A percentile compares a stretch with the other conserved stretches of the same genome.
These are phyloP conservation scores for Eutrema japonicum DNA, from an alignment of 345 rosid species.

Conservation along the genomic window DNA sequence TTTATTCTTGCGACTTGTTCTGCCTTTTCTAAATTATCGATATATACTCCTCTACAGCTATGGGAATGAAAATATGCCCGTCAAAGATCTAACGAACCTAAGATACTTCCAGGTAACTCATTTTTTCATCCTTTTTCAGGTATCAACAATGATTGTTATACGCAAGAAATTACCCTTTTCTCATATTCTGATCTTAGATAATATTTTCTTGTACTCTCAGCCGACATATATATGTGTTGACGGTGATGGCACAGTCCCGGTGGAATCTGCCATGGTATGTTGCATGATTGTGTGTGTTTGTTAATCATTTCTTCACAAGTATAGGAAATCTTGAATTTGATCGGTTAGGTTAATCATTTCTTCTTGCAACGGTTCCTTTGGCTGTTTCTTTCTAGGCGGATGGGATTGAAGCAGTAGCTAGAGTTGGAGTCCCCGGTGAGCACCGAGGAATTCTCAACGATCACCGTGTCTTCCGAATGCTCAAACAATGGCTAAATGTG, in stretches of 20 bases:
- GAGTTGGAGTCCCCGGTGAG: slow-evolving; percentile 94
- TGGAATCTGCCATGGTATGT: slow-evolving; percentile 86
- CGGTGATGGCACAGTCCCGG: slow-evolving; percentile 97
- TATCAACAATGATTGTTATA: slow-evolving; percentile 8
- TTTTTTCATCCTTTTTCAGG: slow-evolving; percentile 9
- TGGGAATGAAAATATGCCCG: slow-evolving; percentile 80
- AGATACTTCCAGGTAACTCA: slow-evolving; percentile 62
- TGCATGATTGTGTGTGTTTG: slow-evolving; percentile 14
- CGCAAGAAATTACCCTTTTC: not conserved
- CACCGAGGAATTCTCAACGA: slow-evolving; percentile 90
- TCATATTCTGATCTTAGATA: slow-evolving; percentile 22
- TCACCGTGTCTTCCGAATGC: slow-evolving; percentile 83
- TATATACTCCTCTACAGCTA: slow-evolving; percentile 59
- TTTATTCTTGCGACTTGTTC: slow-evolving; percentile 4
- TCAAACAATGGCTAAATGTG: slow-evolving; percentile 87
- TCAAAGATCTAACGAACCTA: slow-evolving; percentile 60
- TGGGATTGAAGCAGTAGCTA: slow-evolving; percentile 89
- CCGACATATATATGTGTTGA: slow-evolving; percentile 80
- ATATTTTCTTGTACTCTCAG: slow-evolving; percentile 50
- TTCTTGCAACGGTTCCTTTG: slow-evolving; percentile 8
- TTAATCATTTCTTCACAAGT: not conserved
- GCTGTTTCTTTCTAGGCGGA: slow-evolving; percentile 63
- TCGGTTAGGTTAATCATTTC: slow-evolving; percentile 1
- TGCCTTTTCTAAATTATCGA: not conserved
- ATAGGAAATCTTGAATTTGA: not conserved